Conservation (phyloP, 2,329 filamentous ascomycete genomes). For the Penicillium sp. region DNA sequence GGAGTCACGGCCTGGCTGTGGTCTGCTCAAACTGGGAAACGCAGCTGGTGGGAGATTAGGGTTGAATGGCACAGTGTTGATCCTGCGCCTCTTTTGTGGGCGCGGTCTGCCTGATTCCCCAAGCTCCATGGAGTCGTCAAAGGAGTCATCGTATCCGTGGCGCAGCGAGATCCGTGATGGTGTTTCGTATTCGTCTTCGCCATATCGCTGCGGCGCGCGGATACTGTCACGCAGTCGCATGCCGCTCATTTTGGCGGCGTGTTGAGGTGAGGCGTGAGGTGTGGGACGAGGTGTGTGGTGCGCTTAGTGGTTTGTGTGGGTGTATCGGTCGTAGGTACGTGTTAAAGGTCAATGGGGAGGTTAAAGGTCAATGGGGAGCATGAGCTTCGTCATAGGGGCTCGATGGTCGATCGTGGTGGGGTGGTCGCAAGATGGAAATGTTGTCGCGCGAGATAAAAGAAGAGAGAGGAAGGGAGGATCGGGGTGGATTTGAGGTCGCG, state of each 20-base stretch:
- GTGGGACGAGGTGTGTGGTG: neutral
- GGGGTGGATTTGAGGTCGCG: neutral
- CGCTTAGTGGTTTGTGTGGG: neutral
- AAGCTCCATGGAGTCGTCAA: neutral
- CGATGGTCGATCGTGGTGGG: neutral
- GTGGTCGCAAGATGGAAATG: neutral
- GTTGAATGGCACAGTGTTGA: constrained; percentile 27
- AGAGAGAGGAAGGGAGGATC: neutral
- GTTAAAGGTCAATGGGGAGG: neutral
- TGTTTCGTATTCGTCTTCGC: constrained; percentile 23
- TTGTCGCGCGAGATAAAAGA: neutral
- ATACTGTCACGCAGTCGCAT: constrained; percentile 37
- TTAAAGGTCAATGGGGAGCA: neutral
- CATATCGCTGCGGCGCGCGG: constrained; percentile 28
- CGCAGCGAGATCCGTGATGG: neutral
- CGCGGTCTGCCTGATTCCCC: neutral
- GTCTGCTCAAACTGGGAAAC: constrained; percentile 39
- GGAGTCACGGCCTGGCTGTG: neutral
- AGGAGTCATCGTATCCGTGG: neutral
- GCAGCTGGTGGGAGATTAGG: constrained; percentile 41
- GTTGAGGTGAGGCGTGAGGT: neutral
- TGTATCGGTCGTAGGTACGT: neutral
- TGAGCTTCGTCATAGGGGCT: neutral
- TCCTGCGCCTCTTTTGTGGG: neutral
- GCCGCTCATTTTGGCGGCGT: constrained; percentile 6